Evolutionary conservation across 768 basidiomycete genomes (phyloP).

Genomic region (Grammothele lineata): DNA sequence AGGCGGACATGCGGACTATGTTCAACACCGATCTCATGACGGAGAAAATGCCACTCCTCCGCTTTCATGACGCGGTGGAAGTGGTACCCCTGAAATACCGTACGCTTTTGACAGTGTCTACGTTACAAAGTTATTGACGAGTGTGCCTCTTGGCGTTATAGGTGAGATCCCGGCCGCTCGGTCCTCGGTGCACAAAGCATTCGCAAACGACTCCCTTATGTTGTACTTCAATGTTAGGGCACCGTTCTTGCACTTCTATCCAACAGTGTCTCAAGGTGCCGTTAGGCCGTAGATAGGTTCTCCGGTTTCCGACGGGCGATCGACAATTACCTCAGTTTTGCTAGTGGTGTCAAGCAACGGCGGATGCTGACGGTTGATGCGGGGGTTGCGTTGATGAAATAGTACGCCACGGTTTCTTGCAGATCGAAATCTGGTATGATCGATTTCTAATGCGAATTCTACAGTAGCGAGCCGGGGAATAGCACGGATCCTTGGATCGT

Average conservation of each 20-base stretch:
- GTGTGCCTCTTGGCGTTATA: background rate
- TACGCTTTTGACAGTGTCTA: background rate
- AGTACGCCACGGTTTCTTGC: background rate
- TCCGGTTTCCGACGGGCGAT: too few species aligned
- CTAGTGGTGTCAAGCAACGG: background rate
- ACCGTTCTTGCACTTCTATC: background rate
- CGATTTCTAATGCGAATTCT: too few species aligned
- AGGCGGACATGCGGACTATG: too few species aligned
- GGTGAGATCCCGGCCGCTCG: slow-evolving; percentile 2
- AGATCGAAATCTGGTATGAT: too few species aligned
- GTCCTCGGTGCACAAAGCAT: background rate
- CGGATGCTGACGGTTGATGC: background rate
- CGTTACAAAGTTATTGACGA: too few species aligned
- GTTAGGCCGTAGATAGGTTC: too few species aligned
- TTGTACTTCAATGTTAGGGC: background rate
- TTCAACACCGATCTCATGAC: too few species aligned
- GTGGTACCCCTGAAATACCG: background rate
- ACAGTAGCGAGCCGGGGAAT: too few species aligned
- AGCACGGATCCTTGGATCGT: too few species aligned
- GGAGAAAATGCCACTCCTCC: too few species aligned
- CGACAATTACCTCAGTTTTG: too few species aligned
- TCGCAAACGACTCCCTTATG: background rate
- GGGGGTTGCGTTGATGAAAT: background rate
- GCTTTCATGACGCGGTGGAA: background rate
- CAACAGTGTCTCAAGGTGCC: too few species aligned